Evolutionary conservation across 148 eudicot genomes (phyloP).

Genomic region (Linanthus parryae): DNA sequence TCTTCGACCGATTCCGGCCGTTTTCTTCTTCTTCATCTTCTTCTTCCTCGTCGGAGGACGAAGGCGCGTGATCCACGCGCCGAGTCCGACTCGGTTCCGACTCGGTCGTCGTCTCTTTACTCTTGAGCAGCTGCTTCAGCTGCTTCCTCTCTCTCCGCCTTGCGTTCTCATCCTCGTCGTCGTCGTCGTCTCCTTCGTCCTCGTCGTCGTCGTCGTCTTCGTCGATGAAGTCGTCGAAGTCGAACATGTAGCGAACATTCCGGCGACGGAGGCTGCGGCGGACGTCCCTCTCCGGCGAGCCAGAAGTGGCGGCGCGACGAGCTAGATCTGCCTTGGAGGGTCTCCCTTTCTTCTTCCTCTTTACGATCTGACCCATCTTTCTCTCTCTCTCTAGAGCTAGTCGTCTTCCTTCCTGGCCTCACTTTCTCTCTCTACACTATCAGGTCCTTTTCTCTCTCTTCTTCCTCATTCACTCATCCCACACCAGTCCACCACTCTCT

Average conservation of each 20-base stretch:
- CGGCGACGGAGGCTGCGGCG: slow-evolving; percentile 39
- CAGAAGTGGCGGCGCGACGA: slow-evolving; percentile 22
- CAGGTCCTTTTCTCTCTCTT: slow-evolving; percentile 20
- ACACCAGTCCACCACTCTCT: too few species aligned
- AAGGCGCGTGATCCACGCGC: slow-evolving; percentile 32
- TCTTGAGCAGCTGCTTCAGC: slow-evolving; percentile 35
- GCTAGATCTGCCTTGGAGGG: slow-evolving; percentile 78
- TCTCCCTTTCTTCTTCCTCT: slow-evolving; percentile 73
- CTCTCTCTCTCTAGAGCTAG: slow-evolving; percentile 19
- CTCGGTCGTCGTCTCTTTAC: slow-evolving; percentile 13
- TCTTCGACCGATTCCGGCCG: slow-evolving; percentile 31
- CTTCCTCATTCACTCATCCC: slow-evolving; percentile 32
- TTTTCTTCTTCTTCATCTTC: slow-evolving; percentile 35
- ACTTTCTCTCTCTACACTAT: slow-evolving; percentile 12
- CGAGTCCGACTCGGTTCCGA: slow-evolving; percentile 23
- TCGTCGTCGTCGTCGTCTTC: slow-evolving; percentile 27
- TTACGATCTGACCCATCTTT: slow-evolving; percentile 69
- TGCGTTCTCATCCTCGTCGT: too few species aligned
- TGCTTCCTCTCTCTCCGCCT: slow-evolving; percentile 45
- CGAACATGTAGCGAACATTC: slow-evolving; percentile 52
- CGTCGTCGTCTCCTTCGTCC: slow-evolving; percentile 35
- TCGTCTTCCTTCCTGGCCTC: background rate
- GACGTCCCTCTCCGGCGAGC: slow-evolving; percentile 17
- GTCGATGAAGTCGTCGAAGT: slow-evolving; percentile 50
- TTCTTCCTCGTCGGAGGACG: slow-evolving; percentile 16